Conservation (phyloP, 73 alveolate species). For the Durusdinium trenchii region DNA sequence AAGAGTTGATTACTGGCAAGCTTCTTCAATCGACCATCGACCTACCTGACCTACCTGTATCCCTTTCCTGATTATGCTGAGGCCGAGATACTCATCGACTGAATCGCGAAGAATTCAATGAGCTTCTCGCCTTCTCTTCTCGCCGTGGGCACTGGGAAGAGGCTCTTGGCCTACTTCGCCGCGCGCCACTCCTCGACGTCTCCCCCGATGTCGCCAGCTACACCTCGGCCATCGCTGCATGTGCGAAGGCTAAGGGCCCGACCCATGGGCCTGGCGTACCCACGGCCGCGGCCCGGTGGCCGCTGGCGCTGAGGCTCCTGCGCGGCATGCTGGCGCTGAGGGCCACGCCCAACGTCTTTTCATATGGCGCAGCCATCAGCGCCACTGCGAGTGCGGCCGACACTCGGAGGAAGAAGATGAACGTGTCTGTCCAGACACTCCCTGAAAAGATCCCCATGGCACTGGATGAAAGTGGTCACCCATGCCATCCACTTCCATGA, state of each 20-base stretch:
- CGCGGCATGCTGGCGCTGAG: neutral
- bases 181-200: neutral
- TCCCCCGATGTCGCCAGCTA: slow-evolving; percentile 28
- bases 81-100: neutral
- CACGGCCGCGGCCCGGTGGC: neutral
- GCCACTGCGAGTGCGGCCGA: slow-evolving; percentile 32
- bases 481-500: neutral
- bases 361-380: slow-evolving; percentile 25
- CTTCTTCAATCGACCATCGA: neutral
- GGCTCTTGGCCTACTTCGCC: neutral
- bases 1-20: neutral
- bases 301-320: neutral
- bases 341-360: neutral
- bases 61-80: neutral
- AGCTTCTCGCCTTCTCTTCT: slow-evolving; percentile 1
- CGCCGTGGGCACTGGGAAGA: slow-evolving; percentile 22
- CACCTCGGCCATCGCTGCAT: slow-evolving; percentile 46
- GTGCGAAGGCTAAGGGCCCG: neutral
- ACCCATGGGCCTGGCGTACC: no score
- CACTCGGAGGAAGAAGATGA: neutral
- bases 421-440: neutral
- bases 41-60: neutral
- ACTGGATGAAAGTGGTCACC: neutral
- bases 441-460: no score
- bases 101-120: neutral